Base-by-base conservation (phyloP, 495 filamentous ascomycete genomes). In the Penicillium malachiteum region DNA sequence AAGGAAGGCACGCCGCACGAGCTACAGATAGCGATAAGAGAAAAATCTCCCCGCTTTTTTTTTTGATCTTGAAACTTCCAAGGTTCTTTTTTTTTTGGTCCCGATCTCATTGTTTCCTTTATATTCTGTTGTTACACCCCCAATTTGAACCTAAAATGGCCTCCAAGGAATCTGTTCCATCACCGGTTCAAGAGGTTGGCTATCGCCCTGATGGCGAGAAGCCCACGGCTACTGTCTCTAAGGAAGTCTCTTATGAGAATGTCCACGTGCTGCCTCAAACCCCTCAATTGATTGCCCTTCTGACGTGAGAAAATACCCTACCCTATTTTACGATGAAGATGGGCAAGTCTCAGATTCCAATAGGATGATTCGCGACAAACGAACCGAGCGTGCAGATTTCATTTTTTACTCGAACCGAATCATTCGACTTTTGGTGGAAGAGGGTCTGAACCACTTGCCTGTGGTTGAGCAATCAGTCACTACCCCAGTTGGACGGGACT, bases 361-460 rank as follows among this genome's bases (percentile, higher is more conserved):
- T 62, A 98, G 93, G 56, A 97, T 96, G 83, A 97, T 98, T 70
- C 85, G 94, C 60, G 90, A 97, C 69, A 88, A 86, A 72, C 81
- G 87, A 59, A 98, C 95, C 8, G 79, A 81, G 32, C 88, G 94
- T 47, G 94, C 91, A 35, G 94, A 97, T 72, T 98, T 97, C 72
- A 96, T 98, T 64, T 98, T 98, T 79, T 96, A 97, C 73, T 96
- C 93, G 45, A 98, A 98, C 76, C 85, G 94, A 58, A 97, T 98
- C 67, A 97, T 97, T 66, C 91, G 95, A 18, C 81, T 98, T n/a
- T 81, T 98, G 10, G 95, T 98, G 21, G 94, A 98, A 72, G 94
- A 97, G 73, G 94, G 95, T 11, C 79, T 98, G 34, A 98, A 98
- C 71, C 94, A 98, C 72, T 84, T 97, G 30, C 94, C 94, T 13